phyloP scores from a whole-genome alignment of 345 rosid species.

The Melaleuca quinquenervia region DNA sequence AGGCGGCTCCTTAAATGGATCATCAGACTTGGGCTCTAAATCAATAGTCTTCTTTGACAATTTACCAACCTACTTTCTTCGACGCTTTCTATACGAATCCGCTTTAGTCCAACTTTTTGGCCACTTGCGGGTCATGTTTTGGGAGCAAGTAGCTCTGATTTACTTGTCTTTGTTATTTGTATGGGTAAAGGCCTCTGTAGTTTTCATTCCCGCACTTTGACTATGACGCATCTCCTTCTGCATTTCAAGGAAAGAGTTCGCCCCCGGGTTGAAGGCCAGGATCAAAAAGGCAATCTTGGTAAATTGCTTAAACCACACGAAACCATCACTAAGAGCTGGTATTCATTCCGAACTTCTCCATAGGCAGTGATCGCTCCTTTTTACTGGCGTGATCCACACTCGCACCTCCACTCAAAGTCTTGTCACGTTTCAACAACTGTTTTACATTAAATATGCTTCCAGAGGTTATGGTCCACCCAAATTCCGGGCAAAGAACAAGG shows the following conservation, averaged over 20 bases:
- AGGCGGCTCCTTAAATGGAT: background rate
- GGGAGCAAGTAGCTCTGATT: constrained; percentile 8
- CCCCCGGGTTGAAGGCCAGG: constrained; percentile 50
- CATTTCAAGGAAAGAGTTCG: constrained; percentile 26
- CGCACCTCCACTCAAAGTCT: background rate
- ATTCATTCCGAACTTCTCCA: background rate
- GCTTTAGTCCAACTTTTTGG: too few relatives aligned
- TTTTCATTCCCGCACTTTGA: background rate
- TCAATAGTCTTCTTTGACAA: background rate
- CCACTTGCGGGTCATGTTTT: too few relatives aligned
- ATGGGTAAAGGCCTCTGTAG: constrained; percentile 18
- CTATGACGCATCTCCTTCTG: constrained; percentile 9
- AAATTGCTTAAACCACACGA: constrained; percentile 3
- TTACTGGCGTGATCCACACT: background rate
- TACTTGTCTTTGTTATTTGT: constrained; percentile 19
- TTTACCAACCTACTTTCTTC: too few relatives aligned
- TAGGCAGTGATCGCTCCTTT: background rate
- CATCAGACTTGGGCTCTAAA: background rate
- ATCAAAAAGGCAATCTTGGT: constrained; percentile 2
- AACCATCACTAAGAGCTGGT: constrained; percentile 21
- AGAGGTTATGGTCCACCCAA: background rate
- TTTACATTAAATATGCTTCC: background rate
- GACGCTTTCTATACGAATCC: too few relatives aligned
- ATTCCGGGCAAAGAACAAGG: background rate
- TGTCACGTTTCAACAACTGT: background rate